Conservation (phyloP, 2,329 filamentous ascomycete species). For the Trichoderma endophyticum region DNA sequence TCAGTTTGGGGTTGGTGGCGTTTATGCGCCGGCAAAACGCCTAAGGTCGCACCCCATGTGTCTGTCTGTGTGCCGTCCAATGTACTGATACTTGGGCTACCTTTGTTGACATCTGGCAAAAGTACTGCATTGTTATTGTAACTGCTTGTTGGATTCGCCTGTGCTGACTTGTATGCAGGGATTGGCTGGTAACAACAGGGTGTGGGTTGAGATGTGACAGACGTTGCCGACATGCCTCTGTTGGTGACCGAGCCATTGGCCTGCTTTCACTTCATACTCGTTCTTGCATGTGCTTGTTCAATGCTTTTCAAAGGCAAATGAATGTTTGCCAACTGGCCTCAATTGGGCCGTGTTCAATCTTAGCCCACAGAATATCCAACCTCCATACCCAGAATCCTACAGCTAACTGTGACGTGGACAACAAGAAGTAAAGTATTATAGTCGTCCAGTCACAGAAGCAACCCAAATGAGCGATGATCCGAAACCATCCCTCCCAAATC, state of each 20-base stretch:
- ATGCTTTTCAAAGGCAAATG: not conserved
- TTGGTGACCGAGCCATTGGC: not conserved
- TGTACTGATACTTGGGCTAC: not conserved
- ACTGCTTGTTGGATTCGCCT: not conserved
- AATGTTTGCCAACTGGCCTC: not conserved
- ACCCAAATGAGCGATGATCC: not conserved
- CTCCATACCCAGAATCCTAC: not conserved
- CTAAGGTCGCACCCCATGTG: not conserved
- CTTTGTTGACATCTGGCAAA: not conserved
- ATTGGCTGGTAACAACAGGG: not conserved
- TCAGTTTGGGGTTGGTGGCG: not conserved
- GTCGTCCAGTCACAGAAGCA: not conserved
- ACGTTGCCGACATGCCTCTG: not conserved
- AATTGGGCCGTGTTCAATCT: not conserved
- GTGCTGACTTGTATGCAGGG: constrained; percentile 4
- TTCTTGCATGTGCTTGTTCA: not conserved
- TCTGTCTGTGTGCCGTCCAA: not conserved
- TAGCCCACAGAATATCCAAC: not conserved
- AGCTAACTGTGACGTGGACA: not conserved
- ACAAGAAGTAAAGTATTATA: not conserved
- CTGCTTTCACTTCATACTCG: not conserved
- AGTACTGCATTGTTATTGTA: not conserved
- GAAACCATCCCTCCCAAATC: not conserved
- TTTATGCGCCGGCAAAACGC: not conserved
- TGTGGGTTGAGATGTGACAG: not conserved